phyloP scores from a whole-genome alignment of 805 yeast species.

The Monosporozyma servazzii region DNA sequence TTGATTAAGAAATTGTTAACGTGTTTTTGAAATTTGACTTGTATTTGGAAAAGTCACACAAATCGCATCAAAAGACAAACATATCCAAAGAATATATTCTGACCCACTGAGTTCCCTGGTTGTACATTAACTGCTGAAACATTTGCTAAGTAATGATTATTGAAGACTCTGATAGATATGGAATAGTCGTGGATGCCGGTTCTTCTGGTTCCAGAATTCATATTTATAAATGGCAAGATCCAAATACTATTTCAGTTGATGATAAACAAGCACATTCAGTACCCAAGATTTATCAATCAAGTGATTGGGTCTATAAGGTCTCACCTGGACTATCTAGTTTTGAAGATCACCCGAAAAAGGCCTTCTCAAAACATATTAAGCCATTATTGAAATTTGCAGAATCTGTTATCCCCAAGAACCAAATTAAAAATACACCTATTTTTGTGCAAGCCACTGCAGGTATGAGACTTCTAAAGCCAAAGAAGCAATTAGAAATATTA shows the following conservation, averaged over 20 bases:
- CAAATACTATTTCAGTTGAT: conserved; percentile 25
- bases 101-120: not conserved
- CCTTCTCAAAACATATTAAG: conserved; percentile 67
- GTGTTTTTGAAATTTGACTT: not conserved
- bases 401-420: conserved; percentile 53
- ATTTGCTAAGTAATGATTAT: not conserved
- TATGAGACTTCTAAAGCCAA: conserved; percentile 65
- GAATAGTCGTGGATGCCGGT: conserved; percentile 90
- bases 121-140: too few relatives aligned
- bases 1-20: not conserved
- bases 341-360: conserved; percentile 39
- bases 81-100: not conserved
- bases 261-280: conserved; percentile 41
- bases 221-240: conserved; percentile 70
- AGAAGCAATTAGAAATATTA: conserved; percentile 46
- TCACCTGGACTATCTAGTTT: conserved; percentile 79
- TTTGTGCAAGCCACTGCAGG: conserved; percentile 96
- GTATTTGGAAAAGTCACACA: not conserved
- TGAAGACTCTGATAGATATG: conserved; percentile 38
- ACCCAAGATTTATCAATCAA: conserved; percentile 55
- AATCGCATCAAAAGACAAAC: not conserved
- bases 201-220: conserved; percentile 89
- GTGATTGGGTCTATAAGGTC: conserved; percentile 62
- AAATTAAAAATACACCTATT: conserved; percentile 65
- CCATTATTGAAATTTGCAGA: conserved; percentile 62